Conservation (phyloP, 768 basidiomycete species). For the Trametopsis cervina region DNA sequence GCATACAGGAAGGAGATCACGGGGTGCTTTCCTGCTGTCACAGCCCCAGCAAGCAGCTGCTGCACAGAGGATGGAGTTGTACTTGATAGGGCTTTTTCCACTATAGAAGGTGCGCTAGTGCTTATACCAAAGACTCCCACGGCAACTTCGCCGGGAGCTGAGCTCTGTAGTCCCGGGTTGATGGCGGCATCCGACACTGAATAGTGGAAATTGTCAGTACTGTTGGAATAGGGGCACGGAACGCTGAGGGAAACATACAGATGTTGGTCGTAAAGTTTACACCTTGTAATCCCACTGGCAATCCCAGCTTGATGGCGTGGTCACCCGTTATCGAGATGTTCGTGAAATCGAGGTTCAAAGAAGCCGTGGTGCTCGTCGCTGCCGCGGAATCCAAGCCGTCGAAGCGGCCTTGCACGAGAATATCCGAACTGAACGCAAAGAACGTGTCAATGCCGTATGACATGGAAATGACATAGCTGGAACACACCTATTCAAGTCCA, state of each 20-base stretch:
- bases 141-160: not conserved
- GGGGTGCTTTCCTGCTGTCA: not conserved
- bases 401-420: conserved; percentile 6
- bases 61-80: not conserved
- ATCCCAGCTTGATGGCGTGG: not conserved
- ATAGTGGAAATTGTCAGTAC: too few relatives aligned
- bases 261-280: not conserved
- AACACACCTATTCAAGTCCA: conserved; percentile 9
- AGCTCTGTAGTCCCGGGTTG: not conserved
- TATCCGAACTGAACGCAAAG: conserved; percentile 3
- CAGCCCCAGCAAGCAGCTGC: too few relatives aligned
- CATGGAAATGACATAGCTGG: not conserved
- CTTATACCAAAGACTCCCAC: conserved; percentile 10
- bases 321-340: not conserved
- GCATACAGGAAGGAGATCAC: conserved; percentile 8
- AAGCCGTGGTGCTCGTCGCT: not conserved
- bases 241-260: not conserved
- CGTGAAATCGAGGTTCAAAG: not conserved
- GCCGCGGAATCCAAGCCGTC: not conserved
- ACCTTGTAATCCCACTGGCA: not conserved
- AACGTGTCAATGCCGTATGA: not conserved
- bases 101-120: not conserved
- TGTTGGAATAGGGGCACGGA: not conserved
- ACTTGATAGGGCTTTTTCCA: conserved; percentile 11
- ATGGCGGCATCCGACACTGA: not conserved